phyloP scores from a whole-genome alignment of 768 basidiomycete genomes.

The Phylloporus scabripes region DNA sequence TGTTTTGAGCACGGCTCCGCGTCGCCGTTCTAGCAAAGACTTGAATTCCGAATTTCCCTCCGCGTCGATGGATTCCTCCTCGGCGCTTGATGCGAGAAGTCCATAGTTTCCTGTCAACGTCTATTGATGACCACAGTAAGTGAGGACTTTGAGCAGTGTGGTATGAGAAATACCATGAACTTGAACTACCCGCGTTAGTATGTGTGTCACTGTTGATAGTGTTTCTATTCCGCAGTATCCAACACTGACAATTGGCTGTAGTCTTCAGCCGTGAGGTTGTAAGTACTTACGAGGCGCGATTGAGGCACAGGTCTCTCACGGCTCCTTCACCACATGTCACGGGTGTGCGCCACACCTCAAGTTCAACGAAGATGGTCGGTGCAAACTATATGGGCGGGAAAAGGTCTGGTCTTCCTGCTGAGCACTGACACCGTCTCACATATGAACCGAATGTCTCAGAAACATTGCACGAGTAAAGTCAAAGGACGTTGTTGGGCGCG shows the following conservation, averaged over 20 bases:
- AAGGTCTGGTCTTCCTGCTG: conserved; percentile 35
- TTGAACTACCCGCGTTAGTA: background rate
- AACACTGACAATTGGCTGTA: background rate
- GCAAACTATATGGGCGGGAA: conserved; percentile 78
- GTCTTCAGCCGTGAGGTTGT: background rate
- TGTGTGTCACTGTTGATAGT: background rate
- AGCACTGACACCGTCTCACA: background rate
- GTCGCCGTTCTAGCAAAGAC: conserved; percentile 15
- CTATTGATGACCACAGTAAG: conserved; percentile 5
- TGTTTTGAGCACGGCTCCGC: conserved; percentile 18
- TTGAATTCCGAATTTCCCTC: conserved; percentile 13
- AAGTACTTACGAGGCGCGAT: no score
- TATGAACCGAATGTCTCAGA: conserved; percentile 30
- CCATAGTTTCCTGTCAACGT: conserved; percentile 11
- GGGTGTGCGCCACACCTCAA: no score
- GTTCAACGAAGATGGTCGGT: conserved; percentile 43
- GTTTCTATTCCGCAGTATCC: background rate
- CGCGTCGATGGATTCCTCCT: conserved; percentile 8
- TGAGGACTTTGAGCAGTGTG: background rate
- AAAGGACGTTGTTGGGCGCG: conserved; percentile 49
- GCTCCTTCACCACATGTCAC: no score
- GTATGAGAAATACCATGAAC: conserved; percentile 12
- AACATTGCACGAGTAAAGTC: conserved; percentile 53
- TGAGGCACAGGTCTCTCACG: no score
- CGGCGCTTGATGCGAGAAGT: conserved; percentile 6